Conservation (phyloP, 305 asterid species). For the Fraxinus dipetala region DNA sequence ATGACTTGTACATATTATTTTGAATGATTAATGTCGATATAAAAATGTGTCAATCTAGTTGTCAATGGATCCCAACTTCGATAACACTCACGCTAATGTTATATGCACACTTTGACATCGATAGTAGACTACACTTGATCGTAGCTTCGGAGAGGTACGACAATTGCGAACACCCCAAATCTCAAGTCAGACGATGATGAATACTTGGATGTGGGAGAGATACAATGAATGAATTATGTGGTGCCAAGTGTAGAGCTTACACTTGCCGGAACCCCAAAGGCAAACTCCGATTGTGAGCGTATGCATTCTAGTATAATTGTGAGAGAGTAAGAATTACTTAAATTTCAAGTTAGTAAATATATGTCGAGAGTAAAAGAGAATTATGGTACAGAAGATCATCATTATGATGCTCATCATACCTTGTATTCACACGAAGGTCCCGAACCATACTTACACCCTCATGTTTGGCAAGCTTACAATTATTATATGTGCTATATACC, state of each 20-base stretch:
- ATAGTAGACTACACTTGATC: not conserved
- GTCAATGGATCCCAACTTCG: not conserved
- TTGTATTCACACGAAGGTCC: not conserved
- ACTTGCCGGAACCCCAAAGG: not conserved
- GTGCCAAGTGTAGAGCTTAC: not conserved
- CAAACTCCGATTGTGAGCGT: not conserved
- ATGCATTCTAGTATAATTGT: not conserved
- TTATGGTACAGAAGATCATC: not conserved
- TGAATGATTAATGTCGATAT: no score
- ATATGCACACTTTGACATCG: not conserved
- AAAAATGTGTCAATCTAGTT: not conserved
- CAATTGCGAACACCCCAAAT: not conserved
- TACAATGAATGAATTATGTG: not conserved
- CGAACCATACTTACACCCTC: not conserved
- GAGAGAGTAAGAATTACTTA: not conserved
- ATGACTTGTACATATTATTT: not conserved
- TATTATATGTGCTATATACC: not conserved
- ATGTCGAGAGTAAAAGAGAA: not conserved
- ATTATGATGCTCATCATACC: not conserved
- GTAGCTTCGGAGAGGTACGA: no score
- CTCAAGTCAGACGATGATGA: not conserved
- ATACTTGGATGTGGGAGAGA: not conserved
- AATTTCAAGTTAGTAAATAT: not conserved
- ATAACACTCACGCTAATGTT: not conserved
- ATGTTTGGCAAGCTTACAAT: not conserved